A percentile compares a stretch with the other conserved stretches of the same genome.
Evolutionary conservation across 2,329 filamentous ascomycete genomes (phyloP).

Genomic region (Fusarium heterosporum): DNA sequence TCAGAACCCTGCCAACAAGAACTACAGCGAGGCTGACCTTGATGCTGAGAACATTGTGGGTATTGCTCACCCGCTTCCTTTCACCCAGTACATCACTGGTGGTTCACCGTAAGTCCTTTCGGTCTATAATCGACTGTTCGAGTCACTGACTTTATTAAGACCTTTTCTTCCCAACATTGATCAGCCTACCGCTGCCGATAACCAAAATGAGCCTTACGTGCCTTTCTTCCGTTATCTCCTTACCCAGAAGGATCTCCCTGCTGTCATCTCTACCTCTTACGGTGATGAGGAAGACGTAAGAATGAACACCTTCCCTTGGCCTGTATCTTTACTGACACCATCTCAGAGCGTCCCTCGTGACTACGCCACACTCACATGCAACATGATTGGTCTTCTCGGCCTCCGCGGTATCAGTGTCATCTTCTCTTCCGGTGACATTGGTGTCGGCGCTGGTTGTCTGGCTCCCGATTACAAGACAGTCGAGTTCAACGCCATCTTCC

Average conservation of each 20-base stretch:
- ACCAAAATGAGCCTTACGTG: constrained; percentile 29
- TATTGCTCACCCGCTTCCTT: constrained; percentile 33
- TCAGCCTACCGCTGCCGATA: constrained; percentile 21
- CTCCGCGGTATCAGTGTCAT: constrained; percentile 50
- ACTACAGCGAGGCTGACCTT: constrained; percentile 18
- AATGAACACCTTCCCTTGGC: rapidly evolving
- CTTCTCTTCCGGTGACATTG: constrained; percentile 53
- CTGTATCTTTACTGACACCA: background rate
- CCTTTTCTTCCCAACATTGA: constrained; percentile 30
- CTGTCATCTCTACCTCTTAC: constrained; percentile 21
- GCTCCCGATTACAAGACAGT: constrained; percentile 37
- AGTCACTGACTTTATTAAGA: background rate
- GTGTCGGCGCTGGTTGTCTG: constrained; percentile 36
- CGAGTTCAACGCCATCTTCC: constrained; percentile 54
- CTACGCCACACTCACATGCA: constrained; percentile 26
- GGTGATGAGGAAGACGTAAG: constrained; percentile 31
- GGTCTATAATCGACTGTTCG: rapidly evolving
- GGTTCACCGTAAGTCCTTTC: constrained; percentile 6
- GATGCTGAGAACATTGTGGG: constrained; percentile 35
- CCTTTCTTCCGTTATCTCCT: constrained; percentile 25
- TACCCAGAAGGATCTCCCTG: constrained; percentile 14
- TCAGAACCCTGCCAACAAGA: constrained; percentile 13
- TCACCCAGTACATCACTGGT: constrained; percentile 34
- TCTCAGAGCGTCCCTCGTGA: constrained; percentile 20
- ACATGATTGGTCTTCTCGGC: constrained; percentile 24